Conservation (phyloP, 1,284 basidiomycete genomes). For the Trametes hirsuta region DNA sequence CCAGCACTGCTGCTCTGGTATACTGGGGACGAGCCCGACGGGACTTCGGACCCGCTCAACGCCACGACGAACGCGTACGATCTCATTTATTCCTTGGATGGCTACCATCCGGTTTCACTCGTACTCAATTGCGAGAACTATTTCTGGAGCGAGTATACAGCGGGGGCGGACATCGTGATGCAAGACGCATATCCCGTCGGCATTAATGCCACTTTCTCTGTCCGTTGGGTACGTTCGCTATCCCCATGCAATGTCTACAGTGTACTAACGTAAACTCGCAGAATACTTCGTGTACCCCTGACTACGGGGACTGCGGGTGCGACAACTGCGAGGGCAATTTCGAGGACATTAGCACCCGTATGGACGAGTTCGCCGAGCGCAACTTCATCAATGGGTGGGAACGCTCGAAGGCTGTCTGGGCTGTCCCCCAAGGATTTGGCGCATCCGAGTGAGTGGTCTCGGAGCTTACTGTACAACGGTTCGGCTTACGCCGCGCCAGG, state of each 20-base stretch:
- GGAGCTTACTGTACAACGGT: background rate
- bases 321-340: slow-evolving; percentile 55
- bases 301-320: slow-evolving; percentile 74
- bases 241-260: background rate
- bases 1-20: slow-evolving; percentile 78
- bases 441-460: slow-evolving; percentile 49
- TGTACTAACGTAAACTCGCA: background rate
- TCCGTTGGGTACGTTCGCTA: slow-evolving; percentile 39
- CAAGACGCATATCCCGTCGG: slow-evolving; percentile 63
- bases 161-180: slow-evolving; percentile 65
- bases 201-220: slow-evolving; percentile 70
- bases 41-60: slow-evolving; percentile 64
- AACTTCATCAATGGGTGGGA: slow-evolving; percentile 66
- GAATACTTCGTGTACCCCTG: slow-evolving; percentile 55
- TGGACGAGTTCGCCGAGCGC: slow-evolving; percentile 63
- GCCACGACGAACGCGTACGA: slow-evolving; percentile 61
- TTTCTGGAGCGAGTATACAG: slow-evolving; percentile 59
- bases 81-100: slow-evolving; percentile 69
- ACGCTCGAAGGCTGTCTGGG: slow-evolving; percentile 67
- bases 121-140: slow-evolving; percentile 78
- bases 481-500: slow-evolving; percentile 35
- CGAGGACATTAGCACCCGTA: slow-evolving; percentile 64
- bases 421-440: slow-evolving; percentile 78
- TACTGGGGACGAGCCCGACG: slow-evolving; percentile 78
- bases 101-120: slow-evolving; percentile 76